Conservation (phyloP, 192 early-diverging fungal genomes). For the Gigaspora rosea region DNA sequence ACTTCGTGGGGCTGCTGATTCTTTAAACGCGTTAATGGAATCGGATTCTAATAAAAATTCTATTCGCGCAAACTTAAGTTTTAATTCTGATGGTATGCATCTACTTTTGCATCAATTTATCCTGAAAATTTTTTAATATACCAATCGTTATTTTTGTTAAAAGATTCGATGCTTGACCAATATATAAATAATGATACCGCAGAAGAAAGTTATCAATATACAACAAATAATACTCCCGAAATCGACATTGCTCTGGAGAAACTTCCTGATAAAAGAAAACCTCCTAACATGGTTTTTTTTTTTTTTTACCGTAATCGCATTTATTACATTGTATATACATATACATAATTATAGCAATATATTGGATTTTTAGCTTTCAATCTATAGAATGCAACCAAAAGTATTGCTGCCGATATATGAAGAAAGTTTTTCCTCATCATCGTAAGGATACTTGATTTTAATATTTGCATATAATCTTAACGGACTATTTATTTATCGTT, state of each 20-base stretch:
- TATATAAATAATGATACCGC: neutral
- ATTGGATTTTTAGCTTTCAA: neutral
- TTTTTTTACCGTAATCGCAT: neutral
- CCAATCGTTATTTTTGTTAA: neutral
- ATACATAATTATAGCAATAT: neutral
- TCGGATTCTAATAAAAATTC: neutral
- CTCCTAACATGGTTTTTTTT: neutral
- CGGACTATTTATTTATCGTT: too few species aligned
- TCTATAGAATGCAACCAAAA: neutral
- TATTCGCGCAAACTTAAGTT: neutral
- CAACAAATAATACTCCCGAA: constrained; percentile 3
- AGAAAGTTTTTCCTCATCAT: too few species aligned
- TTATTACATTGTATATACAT: neutral
- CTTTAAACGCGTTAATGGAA: constrained; percentile 22
- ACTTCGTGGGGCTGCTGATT: constrained; percentile 3
- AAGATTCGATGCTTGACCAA: neutral
- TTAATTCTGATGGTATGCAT: neutral
- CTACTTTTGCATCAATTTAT: neutral
- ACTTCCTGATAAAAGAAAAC: constrained; percentile 20
- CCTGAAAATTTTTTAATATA: neutral
- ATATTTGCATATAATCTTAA: too few species aligned
- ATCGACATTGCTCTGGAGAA: neutral
- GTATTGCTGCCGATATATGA: too few species aligned
- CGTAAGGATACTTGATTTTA: too few species aligned
- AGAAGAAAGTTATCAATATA: constrained; percentile 5